Conservation (phyloP, 75 land plant genomes). For the Pinus tabuliformis region DNA sequence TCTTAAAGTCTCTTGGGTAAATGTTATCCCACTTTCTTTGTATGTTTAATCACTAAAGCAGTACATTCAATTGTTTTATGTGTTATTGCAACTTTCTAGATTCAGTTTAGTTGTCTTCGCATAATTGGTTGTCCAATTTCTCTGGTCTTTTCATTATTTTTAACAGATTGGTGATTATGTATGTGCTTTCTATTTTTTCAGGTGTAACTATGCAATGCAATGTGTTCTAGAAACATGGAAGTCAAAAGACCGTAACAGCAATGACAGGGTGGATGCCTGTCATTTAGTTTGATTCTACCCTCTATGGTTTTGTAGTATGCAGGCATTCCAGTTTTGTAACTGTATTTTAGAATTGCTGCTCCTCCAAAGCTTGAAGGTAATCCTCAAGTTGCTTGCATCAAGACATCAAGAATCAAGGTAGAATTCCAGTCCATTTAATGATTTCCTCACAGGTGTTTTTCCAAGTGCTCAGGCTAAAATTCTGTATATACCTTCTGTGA, state of each 20-base stretch:
- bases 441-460: too few relatives aligned
- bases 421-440: too few relatives aligned
- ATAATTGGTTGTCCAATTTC: background rate
- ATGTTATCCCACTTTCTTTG: background rate
- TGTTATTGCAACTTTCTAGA: background rate
- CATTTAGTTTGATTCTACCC: background rate
- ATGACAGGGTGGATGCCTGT: slow-evolving; percentile 3
- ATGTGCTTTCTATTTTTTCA: slow-evolving; percentile 8
- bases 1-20: background rate
- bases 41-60: background rate
- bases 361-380: too few relatives aligned
- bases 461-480: too few relatives aligned
- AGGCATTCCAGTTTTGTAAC: too few relatives aligned
- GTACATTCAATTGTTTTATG: background rate
- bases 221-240: slow-evolving; percentile 21
- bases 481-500: too few relatives aligned
- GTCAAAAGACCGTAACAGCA: background rate
- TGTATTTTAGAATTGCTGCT: too few relatives aligned
- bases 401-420: too few relatives aligned
- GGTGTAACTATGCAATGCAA: slow-evolving; percentile 35
- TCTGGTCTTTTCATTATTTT: background rate
- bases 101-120: background rate
- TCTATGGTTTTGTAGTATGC: too few relatives aligned
- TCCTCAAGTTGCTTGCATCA: too few relatives aligned
- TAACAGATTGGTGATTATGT: background rate